These are phyloP conservation scores for Podospora didyma DNA, from an alignment of 495 filamentous ascomycete species.

Conservation along the genomic window DNA sequence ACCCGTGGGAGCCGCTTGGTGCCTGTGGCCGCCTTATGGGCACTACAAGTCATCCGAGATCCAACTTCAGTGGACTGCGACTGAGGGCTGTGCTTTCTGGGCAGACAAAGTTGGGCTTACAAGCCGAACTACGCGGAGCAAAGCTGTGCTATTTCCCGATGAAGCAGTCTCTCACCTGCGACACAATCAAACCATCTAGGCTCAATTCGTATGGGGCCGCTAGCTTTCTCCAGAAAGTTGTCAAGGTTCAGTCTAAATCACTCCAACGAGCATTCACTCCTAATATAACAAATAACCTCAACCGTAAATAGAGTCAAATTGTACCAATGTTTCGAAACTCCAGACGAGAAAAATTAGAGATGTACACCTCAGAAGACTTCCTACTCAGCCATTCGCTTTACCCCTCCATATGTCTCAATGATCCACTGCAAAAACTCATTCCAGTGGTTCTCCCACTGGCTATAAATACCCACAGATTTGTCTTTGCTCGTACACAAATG, in stretches of 20 bases:
- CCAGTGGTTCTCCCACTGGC: not conserved
- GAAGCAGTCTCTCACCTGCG: not conserved
- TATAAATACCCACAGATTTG: conserved; percentile 21
- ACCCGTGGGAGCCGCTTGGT: not conserved
- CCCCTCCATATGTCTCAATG: not conserved
- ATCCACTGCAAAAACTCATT: not conserved
- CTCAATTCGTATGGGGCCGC: not conserved
- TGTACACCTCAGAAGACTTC: not conserved
- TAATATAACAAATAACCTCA: not conserved
- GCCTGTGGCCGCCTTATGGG: not conserved
- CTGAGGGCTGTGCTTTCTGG: not conserved
- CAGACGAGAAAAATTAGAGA: not conserved
- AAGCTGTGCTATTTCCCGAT: not conserved
- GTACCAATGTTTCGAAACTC: not conserved
- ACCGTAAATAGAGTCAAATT: not conserved
- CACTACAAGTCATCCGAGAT: not conserved
- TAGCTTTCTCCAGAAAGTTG: not conserved
- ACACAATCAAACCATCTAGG: not conserved
- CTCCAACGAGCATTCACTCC: not conserved
- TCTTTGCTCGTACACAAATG: conserved; percentile 44
- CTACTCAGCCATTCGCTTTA: not conserved
- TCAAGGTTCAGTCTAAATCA: not conserved
- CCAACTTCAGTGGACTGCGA: not conserved
- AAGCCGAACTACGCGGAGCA: not conserved
- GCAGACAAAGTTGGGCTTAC: not conserved